Percentiles rank a stretch among this genome's conserved stretches.
Conservation (phyloP, 2,329 filamentous ascomycete genomes). For the Didymellaceae sp. region DNA sequence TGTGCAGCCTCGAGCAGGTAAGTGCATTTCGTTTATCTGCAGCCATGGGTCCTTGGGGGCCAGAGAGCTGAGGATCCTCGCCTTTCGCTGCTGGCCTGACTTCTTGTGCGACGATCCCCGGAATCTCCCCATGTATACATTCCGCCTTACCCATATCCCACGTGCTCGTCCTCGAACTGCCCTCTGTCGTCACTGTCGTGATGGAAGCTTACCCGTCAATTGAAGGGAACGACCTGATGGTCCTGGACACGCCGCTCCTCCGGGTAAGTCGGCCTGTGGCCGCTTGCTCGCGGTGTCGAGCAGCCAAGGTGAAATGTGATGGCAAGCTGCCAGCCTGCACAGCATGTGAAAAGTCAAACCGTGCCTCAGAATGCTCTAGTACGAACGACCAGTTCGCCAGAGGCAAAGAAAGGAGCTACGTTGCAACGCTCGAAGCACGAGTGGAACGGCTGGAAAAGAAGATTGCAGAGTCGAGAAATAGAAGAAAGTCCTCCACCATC, state of each 20-base stretch:
- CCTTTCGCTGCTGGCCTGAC: slow-evolving; percentile 5
- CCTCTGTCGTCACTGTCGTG: background rate
- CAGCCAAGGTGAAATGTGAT: slow-evolving; percentile 97
- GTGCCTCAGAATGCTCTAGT: slow-evolving; percentile 85
- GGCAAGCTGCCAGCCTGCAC: slow-evolving; percentile 95
- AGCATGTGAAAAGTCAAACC: slow-evolving; percentile 90
- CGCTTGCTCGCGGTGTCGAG: slow-evolving; percentile 81
- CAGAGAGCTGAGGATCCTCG: slow-evolving; percentile 12
- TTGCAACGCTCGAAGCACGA: slow-evolving; percentile 89
- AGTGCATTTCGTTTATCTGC: slow-evolving; percentile 24
- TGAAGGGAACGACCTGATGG: slow-evolving; percentile 43
- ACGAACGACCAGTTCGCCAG: slow-evolving; percentile 95
- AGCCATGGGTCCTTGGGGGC: slow-evolving; percentile 2
- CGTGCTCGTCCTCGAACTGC: background rate
- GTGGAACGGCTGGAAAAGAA: slow-evolving; percentile 87
- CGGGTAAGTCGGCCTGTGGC: slow-evolving; percentile 80
- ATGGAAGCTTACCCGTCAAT: slow-evolving; percentile 15
- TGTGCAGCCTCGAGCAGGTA: slow-evolving; percentile 23
- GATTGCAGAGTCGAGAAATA: slow-evolving; percentile 68
- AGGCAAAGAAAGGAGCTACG: slow-evolving; percentile 96
- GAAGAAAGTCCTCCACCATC: slow-evolving; percentile 75
- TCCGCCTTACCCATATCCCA: background rate
- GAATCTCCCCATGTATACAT: background rate
- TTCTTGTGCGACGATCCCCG: background rate
- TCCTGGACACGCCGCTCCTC: slow-evolving; percentile 64